phyloP scores from a whole-genome alignment of 108 stramenopile genomes.

The Craspedostauros australis region DNA sequence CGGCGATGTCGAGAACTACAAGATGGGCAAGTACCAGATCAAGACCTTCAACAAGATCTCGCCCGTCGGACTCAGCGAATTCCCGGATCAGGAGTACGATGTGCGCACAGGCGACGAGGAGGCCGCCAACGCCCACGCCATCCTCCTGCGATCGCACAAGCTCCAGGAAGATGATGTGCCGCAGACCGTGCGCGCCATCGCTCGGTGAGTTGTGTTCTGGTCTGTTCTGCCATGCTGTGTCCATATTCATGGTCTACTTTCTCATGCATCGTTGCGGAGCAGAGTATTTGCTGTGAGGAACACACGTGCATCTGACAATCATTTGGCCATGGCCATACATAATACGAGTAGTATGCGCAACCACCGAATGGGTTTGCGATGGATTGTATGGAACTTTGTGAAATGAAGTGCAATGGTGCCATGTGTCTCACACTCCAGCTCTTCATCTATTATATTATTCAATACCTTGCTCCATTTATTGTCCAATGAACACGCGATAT shows the following conservation, averaged over 20 bases:
- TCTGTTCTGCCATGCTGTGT: background rate
- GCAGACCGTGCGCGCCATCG: constrained; percentile 81
- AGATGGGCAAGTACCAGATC: constrained; percentile 81
- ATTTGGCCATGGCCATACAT: too few relatives aligned
- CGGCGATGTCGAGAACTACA: constrained; percentile 65
- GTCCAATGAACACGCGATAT: too few relatives aligned
- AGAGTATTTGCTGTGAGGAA: too few relatives aligned
- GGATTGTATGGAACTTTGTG: too few relatives aligned
- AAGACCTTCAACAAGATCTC: constrained; percentile 91
- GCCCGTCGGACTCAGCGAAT: constrained; percentile 62
- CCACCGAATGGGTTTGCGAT: too few relatives aligned
- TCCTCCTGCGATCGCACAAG: constrained; percentile 85
- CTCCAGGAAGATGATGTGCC: constrained; percentile 81
- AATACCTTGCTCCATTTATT: too few relatives aligned
- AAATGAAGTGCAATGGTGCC: too few relatives aligned
- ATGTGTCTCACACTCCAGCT: too few relatives aligned
- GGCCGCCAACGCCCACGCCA: constrained; percentile 74
- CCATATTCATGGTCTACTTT: background rate
- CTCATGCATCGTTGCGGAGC: background rate
- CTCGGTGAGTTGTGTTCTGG: constrained; percentile 28
- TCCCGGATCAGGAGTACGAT: constrained; percentile 62
- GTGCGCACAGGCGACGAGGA: constrained; percentile 30
- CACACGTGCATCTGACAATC: too few relatives aligned
- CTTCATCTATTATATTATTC: too few relatives aligned
- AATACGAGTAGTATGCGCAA: too few relatives aligned